Percentiles rank a stretch among this genome's conserved stretches.
Evolutionary conservation across 306 rosid genomes (phyloP).

Genomic region (Gillenia trifoliata): DNA sequence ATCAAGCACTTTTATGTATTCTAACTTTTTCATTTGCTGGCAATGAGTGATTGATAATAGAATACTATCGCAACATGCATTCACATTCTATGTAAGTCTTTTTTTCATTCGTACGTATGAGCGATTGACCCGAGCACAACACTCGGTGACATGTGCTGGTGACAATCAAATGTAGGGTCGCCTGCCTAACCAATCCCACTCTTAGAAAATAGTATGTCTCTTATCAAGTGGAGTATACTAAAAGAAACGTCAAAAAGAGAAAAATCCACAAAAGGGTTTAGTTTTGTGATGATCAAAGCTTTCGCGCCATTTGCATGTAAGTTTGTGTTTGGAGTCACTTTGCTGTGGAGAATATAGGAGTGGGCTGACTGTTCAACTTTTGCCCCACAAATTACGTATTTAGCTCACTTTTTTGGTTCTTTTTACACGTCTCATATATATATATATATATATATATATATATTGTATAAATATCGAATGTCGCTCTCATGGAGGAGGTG

Average conservation of each 20-base stretch:
- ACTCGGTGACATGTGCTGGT: background rate
- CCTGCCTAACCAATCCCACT: background rate
- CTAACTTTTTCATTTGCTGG: background rate
- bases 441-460: too few species aligned
- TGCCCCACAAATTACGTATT: background rate
- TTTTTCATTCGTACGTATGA: background rate
- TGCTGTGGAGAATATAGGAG: conserved; percentile 4
- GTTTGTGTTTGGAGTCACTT: conserved; percentile 28
- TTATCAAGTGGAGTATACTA: background rate
- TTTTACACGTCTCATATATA: too few species aligned
- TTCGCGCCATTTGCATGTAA: conserved; percentile 25
- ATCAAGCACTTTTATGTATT: background rate
- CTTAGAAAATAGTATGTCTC: background rate
- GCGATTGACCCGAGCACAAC: background rate
- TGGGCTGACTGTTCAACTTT: background rate
- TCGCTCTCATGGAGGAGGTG: conserved; percentile 19
- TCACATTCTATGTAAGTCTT: background rate
- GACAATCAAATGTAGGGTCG: conserved; percentile 1
- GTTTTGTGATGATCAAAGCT: background rate
- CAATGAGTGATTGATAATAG: background rate
- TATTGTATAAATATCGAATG: background rate
- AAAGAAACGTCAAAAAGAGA: background rate
- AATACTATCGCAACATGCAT: background rate
- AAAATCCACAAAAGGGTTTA: background rate
- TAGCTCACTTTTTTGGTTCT: background rate